Evolutionary conservation across 1,284 basidiomycete genomes (phyloP), one percentile per base, ranked within the genome.

Genomic region (Ganoderma lucidum): DNA sequence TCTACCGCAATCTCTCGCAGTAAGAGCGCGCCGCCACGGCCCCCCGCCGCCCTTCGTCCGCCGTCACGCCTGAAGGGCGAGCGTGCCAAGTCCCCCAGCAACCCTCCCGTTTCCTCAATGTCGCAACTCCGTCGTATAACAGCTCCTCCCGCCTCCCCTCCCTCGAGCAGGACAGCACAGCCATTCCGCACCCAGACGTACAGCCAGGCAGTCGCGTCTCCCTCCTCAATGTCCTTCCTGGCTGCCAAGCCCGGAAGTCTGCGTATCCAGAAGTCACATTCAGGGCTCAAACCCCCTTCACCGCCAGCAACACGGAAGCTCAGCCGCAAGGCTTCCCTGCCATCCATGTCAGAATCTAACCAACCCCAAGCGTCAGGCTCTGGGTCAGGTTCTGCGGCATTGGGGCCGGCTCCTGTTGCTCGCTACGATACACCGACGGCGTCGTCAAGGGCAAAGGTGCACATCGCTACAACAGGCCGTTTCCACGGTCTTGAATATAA

Each of bases 231-330:
- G 56, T 84, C 87, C 19, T 88, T 92, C 79, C 85, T 92, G 70
- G 81, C 88, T 37, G 83, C 87, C 58, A 93, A 93, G 78, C 87
- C 90, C 67, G 88, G 86, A 64, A 90, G 89, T 78, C 86, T 94
- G 69, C 89, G 93, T 55, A 89, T 89, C 32, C 92, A 94, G 83
- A 94, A 93, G 75, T 94, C 93, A 6, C 91, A 93, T 78, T 89
- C 91, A 19, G 91, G 89, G 53, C 85, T 94, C 63, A 93, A 94
- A 77, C 88, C 91, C 5, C 85, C 88, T 28, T 89, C 89, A 6
- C 90, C 91, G 56, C 86, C 91, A 32, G 79, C 87, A 42, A 84
- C 87, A 63, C 87, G 89, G 55, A 87, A 85, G 72, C 83, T 93
- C 61, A 83, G 87, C 51, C 88, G 92, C 73, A 93, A 94, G 80